Base-by-base conservation (phyloP, 768 basidiomycete genomes). In the Macrolepiota albuminosa region DNA sequence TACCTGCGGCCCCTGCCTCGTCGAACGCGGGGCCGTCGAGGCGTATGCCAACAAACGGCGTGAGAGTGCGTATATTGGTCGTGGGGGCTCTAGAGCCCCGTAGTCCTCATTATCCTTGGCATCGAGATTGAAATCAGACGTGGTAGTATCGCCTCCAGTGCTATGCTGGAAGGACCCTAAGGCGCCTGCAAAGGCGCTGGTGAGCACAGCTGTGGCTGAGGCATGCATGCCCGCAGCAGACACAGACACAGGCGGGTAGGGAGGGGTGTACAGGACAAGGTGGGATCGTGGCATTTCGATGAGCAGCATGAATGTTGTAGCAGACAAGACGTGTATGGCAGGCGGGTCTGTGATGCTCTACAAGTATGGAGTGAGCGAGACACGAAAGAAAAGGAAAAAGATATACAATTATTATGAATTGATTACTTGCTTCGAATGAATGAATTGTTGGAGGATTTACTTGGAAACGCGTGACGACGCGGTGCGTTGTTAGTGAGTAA, bases 41-140 rank as follows among this genome's bases (percentile, higher is more conserved):
- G 82, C 78, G 63, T 81, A 89, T 4, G 85, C 87, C 14, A 91
- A 75, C 29, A 91, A 80, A 10, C 88, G 84, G 39, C 77, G 71
- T 13, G 85, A 85, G 21, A 88, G 74, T 3, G 85, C 76, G 67
- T 83, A 89, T 10, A 87, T 71, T 64, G 71, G 1, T 18, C 21
- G 47, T 3, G 56, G 77, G 77, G 36, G 14, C 3, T 48, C 64
- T 57, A 21, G 60, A 3, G 9, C 11, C 3, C 59, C 16, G 39
- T 50, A 26, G 24, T 48, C 52, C 18, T 54, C 43, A 40, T 36
- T 40, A 14, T 47, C 47, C 21, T 21, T 21, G 21, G 21, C 21
- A 21, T 21, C 21, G 21, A 21, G 21, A 21, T 21, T 21, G 21
- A 21, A 21, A 21, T 21, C 21, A 21, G 43, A 47, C 7, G 50